Evolutionary conservation across 2,329 filamentous ascomycete species (phyloP).

Genomic region (Colletotrichum eremochloae): DNA sequence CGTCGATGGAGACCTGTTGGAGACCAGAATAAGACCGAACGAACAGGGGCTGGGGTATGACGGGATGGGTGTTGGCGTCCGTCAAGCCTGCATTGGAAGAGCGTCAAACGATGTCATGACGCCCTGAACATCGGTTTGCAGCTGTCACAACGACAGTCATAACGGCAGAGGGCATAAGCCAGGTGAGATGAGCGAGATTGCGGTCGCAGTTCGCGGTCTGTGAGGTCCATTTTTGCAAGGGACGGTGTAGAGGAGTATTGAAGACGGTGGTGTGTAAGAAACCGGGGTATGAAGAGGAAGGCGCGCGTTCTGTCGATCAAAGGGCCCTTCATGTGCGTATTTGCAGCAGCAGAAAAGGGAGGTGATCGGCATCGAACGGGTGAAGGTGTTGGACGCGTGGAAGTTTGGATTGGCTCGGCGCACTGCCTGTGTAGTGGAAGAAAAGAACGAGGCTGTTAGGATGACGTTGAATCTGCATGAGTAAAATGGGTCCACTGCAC

Average conservation of each 20-base stretch:
- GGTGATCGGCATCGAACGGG: slow-evolving; percentile 9
- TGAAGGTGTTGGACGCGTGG: background rate
- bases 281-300: background rate
- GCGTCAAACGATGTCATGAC: slow-evolving; percentile 23
- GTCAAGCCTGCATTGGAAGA: slow-evolving; percentile 4
- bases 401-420: background rate
- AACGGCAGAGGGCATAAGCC: background rate
- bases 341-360: background rate
- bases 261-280: background rate
- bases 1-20: background rate
- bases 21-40: background rate
- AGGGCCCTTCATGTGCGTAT: background rate
- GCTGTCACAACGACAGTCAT: too few species aligned
- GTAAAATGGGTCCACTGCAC: slow-evolving; percentile 11
- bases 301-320: background rate
- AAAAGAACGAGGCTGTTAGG: background rate
- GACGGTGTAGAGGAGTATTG: background rate
- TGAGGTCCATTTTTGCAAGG: background rate
- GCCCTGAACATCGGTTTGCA: background rate
- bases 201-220: background rate
- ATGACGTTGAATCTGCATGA: slow-evolving; percentile 36
- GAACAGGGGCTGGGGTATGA: background rate
- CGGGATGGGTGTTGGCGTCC: background rate
- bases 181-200: background rate
- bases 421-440: background rate